Conservation (phyloP, 1,284 basidiomycete genomes). For the Tilletia setariae region DNA sequence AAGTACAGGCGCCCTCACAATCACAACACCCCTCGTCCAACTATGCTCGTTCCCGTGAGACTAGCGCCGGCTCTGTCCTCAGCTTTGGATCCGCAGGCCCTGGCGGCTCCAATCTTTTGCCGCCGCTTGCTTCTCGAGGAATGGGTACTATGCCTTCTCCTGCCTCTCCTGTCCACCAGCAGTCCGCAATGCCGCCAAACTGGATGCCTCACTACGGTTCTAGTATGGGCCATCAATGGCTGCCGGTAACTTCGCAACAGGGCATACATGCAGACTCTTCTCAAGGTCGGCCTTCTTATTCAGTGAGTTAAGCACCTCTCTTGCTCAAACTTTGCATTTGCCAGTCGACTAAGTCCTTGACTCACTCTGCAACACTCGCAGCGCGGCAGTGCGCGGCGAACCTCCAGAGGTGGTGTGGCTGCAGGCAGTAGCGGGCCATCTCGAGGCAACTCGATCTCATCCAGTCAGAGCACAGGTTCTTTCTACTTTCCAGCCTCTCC, state of each 20-base stretch:
- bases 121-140: background rate
- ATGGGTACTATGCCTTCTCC: slow-evolving; percentile 3
- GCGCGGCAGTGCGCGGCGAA: slow-evolving; percentile 1
- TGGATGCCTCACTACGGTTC: background rate
- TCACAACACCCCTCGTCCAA: background rate
- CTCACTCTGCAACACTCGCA: background rate
- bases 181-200: background rate
- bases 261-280: no score
- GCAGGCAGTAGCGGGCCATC: background rate
- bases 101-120: background rate
- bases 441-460: slow-evolving; percentile 1
- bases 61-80: background rate
- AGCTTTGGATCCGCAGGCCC: slow-evolving; percentile 7
- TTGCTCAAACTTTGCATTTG: background rate
- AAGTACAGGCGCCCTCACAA: background rate
- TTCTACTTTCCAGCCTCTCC: slow-evolving; percentile 11
- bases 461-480: slow-evolving; percentile 4
- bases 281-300: no score
- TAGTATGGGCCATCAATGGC: background rate
- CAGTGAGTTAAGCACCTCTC: background rate
- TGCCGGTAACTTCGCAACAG: background rate
- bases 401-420: background rate
- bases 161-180: background rate
- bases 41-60: background rate
- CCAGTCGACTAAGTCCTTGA: background rate